These are phyloP conservation scores for Cryptosporidium baileyi DNA, from an alignment of 169 alveolate genomes.

Conservation along the genomic window DNA sequence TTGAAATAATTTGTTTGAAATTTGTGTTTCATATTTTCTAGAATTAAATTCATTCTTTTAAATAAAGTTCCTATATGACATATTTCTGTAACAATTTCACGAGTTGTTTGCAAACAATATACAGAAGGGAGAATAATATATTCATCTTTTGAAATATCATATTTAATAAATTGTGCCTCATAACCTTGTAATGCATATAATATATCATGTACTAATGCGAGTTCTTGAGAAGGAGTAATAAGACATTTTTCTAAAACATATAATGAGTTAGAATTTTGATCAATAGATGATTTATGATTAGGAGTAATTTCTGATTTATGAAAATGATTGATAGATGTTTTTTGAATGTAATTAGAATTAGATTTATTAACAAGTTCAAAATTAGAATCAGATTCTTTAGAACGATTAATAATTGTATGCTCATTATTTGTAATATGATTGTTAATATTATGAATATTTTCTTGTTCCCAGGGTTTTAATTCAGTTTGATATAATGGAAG, in stretches of 20 bases:
- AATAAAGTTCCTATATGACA: conserved; percentile 25
- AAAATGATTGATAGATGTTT: too few relatives aligned
- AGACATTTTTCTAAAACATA: conserved; percentile 39
- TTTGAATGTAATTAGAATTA: too few relatives aligned
- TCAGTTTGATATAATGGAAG: conserved; percentile 21
- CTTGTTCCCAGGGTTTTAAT: too few relatives aligned
- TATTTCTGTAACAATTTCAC: conserved; percentile 33
- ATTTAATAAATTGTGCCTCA: conserved; percentile 39
- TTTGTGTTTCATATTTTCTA: not conserved
- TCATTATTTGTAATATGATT: too few relatives aligned
- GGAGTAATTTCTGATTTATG: too few relatives aligned
- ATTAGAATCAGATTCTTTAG: too few relatives aligned
- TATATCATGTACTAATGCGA: conserved; percentile 60
- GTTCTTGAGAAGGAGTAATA: conserved; percentile 48
- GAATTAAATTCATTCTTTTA: conserved; percentile 22
- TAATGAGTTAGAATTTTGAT: too few relatives aligned
- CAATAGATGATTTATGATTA: too few relatives aligned
- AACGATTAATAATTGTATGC: too few relatives aligned
- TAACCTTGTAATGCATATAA: conserved; percentile 59
- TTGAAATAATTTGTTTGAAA: not conserved
- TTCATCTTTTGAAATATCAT: conserved; percentile 21
- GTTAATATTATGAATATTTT: too few relatives aligned
- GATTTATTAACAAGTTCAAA: too few relatives aligned
- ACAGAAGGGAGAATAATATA: conserved; percentile 33
- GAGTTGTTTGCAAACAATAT: conserved; percentile 2